Base-by-base conservation (phyloP, 2,329 filamentous ascomycete species). In the Phyllosticta citribraziliensis region DNA sequence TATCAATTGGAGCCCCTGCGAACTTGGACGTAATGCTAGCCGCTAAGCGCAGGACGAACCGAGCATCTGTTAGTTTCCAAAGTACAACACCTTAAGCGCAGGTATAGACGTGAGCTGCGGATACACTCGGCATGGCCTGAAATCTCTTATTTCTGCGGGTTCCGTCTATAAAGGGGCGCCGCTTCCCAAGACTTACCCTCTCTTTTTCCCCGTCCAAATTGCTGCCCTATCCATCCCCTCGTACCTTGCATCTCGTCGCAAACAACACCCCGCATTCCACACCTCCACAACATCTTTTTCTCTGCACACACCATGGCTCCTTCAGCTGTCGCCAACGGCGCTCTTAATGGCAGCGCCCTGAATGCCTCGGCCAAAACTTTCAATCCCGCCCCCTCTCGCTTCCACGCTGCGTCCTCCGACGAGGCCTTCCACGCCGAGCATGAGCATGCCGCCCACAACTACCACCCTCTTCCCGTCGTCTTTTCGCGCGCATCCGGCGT, bases 401-500 rank as follows among this genome's bases (percentile, higher is more conserved):
- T 84, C 79, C 94, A 97, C 78, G 83, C 91, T 60, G 74, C 88
- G 20, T 91, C 93, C 25, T 92, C 91, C 52, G 79, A 86, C 62
- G 80, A 83, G 68, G 93, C 94, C 68, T 95, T 97, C 73, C 78
- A 85, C 58, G 79, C 86, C 58, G 94, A 99, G 79, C 81, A 89
- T 70, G 80, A 89, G 72, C 93, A 84, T 75, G 94, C 94, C 56
- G 94, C 94, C 56, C 94, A 99, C 84, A 99, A 99, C 81, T 99
- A 99, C 82, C 92, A 97, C 76, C 94, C 94, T 17, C 84, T 99
- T 2, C 94, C 94, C 51, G 87, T 99, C 63, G 94, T 96, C 25
- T 61, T 60, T 33, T 60, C 56, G 72, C 85, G 86, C 66, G 94
- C 91, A 52, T 83, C 87, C 69, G 94, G 93, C 56, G 88, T 88